Percentiles rank a stretch among this genome's conserved stretches.
Conservation (phyloP, 257 asterid genomes). For the Solanum peruvianum region DNA sequence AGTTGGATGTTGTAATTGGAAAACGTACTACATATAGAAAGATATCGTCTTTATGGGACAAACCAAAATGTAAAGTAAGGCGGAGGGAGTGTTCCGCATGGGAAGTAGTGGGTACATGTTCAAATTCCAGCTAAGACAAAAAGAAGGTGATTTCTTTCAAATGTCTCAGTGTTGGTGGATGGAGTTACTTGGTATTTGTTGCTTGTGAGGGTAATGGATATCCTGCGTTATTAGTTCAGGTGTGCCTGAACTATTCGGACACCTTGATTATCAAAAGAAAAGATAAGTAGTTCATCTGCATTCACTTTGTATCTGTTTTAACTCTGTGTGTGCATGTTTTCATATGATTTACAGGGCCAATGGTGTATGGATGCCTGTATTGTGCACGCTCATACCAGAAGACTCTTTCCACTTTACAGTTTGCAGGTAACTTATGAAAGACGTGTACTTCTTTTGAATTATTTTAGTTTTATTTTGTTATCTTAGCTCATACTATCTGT, state of each 20-base stretch:
- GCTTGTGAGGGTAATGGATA: neutral
- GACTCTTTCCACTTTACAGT: constrained; percentile 67
- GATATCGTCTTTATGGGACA: neutral
- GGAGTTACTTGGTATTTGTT: neutral
- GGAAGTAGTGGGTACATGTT: neutral
- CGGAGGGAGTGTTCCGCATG: neutral
- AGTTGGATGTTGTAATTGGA: neutral
- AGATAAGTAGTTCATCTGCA: neutral
- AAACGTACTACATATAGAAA: neutral
- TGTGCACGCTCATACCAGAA: constrained; percentile 74
- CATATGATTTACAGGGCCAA: constrained; percentile 55
- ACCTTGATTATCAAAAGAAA: neutral
- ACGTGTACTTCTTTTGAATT: neutral
- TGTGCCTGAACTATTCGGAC: neutral
- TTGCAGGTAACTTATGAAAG: constrained; percentile 51
- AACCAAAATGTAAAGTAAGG: neutral
- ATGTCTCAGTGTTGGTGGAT: neutral
- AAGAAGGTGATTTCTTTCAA: neutral
- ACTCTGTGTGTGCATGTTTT: neutral
- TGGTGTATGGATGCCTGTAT: constrained; percentile 93
- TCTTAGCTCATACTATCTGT: neutral
- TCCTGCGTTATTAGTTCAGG: neutral
- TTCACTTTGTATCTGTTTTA: neutral
- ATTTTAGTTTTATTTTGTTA: neutral
- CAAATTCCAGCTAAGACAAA: neutral